Base-by-base conservation (phyloP, 2,329 filamentous ascomycete genomes). In the Botrytis squamosa region DNA sequence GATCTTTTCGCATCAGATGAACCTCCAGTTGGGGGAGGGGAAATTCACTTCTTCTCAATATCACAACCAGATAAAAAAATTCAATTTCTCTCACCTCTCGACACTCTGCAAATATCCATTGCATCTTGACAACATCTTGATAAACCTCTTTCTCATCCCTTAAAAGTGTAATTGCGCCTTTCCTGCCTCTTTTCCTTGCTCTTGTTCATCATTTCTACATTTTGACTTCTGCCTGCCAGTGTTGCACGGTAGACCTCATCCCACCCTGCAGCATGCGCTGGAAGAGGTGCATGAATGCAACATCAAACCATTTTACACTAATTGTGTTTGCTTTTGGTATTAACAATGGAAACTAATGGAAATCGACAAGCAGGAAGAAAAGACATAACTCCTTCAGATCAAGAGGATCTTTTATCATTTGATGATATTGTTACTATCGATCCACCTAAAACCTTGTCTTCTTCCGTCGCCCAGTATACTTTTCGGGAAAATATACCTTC, bases 301-400 rank as follows among this genome's bases (percentile, higher is more conserved):
- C n/a, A 42, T 33, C 49, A 69, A 38, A 69, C 29, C 25, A 22
- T 33, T 55, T 25, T 16, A 33, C 25, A 40, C 44, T 36, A 49
- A n/a, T n/a, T 38, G 64, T 18, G 64, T 33, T 66, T 36, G 42
- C 42, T 49, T 38, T 8, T 66, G 29, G 46, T 33, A 40, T 44
- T 40, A 55, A 40, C 36, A 29, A 67, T 67, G 65, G 65, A 55
- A 40, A 55, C 66, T 69, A 57, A 59, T 44, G 3, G 10, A 57
- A 42, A 38, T 9, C 22, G 40, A 16, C 33, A 40, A 55, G 20
- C 16, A 40, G 36, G 14, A 42, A 42, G 36, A 36, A 68, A 55
- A 68, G 46, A 29, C 25, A 29, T 40, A 22, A 2, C 65, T 40
- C n/a, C 65, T 40, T 55, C 49, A 57, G 25, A 25, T 3, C 36